phyloP scores from a whole-genome alignment of 345 rosid species.

The Combretum micranthum region DNA sequence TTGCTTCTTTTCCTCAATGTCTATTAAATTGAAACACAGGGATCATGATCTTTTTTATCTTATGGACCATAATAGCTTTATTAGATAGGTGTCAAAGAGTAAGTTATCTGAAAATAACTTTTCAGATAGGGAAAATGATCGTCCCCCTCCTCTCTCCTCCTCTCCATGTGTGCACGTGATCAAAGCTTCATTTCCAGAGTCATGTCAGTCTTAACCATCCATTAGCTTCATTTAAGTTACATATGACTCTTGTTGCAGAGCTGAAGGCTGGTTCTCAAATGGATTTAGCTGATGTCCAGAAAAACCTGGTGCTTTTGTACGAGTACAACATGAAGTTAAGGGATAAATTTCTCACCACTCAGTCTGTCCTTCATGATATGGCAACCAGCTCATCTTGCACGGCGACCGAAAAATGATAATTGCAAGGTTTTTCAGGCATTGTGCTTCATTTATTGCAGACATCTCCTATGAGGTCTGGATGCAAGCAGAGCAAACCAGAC shows the following conservation, averaged over 20 bases:
- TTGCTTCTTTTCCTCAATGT: no score
- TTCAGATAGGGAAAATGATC: no score
- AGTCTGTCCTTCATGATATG: conserved; percentile 37
- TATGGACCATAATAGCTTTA: no score
- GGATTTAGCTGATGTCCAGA: conserved; percentile 55
- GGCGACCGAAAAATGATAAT: conserved; percentile 13
- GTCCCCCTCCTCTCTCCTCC: no score
- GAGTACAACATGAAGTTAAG: conserved; percentile 72
- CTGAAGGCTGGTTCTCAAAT: conserved; percentile 44
- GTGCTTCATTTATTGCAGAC: background rate
- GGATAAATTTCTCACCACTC: conserved; percentile 54
- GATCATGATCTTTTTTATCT: no score
- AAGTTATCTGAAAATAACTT: no score
- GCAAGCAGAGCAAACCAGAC: no score
- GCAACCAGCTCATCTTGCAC: conserved; percentile 21
- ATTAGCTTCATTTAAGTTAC: background rate
- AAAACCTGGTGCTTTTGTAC: conserved; percentile 45
- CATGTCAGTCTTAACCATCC: background rate
- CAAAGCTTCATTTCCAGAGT: background rate
- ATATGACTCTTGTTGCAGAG: conserved; percentile 35
- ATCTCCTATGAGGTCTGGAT: background rate
- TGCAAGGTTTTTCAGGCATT: background rate
- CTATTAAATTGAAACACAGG: no score
- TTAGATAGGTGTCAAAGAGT: no score
- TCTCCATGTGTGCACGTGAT: no score